Evolutionary conservation across 2,329 filamentous ascomycete species (phyloP).

Genomic region (Pyrenochaeta sp.): DNA sequence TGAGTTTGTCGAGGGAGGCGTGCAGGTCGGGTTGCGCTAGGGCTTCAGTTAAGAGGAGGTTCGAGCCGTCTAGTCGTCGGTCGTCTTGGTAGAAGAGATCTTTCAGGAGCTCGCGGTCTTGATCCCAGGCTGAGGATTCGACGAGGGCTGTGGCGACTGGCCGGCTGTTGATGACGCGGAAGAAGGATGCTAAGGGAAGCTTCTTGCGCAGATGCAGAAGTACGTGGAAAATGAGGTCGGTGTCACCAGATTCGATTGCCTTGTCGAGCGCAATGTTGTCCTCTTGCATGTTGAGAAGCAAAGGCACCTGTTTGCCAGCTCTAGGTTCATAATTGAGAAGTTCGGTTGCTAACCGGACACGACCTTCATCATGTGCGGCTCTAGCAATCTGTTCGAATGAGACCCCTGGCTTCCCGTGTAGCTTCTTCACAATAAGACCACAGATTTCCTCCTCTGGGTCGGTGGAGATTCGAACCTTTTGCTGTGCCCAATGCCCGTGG

Average conservation of each 20-base stretch:
- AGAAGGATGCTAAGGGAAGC: conserved; percentile 87
- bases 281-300: conserved; percentile 93
- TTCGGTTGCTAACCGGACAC: conserved; percentile 85
- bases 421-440: conserved; percentile 81
- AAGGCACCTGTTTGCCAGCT: conserved; percentile 92
- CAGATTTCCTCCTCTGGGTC: conserved; percentile 91
- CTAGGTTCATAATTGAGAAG: conserved; percentile 92
- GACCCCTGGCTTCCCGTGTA: conserved; percentile 87
- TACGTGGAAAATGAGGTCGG: conserved; percentile 90
- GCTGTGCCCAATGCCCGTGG: conserved; percentile 95
- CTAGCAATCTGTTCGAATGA: conserved; percentile 95
- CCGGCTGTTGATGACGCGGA: conserved; percentile 85
- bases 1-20: conserved; percentile 82
- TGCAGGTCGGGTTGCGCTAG: conserved; percentile 74
- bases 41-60: conserved; percentile 85
- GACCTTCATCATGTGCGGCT: conserved; percentile 92
- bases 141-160: conserved; percentile 89
- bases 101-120: conserved; percentile 84
- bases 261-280: conserved; percentile 95
- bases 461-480: conserved; percentile 85
- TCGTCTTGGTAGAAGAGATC: conserved; percentile 98
- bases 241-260: conserved; percentile 93
- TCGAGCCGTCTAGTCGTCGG: conserved; percentile 83
- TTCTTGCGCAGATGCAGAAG: conserved; percentile 89
- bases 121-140: conserved; percentile 79